Percentiles rank a stretch among this genome's conserved stretches.
Evolutionary conservation across 2,329 filamentous ascomycete species (phyloP).

Genomic region (Arthroderma uncinatum): DNA sequence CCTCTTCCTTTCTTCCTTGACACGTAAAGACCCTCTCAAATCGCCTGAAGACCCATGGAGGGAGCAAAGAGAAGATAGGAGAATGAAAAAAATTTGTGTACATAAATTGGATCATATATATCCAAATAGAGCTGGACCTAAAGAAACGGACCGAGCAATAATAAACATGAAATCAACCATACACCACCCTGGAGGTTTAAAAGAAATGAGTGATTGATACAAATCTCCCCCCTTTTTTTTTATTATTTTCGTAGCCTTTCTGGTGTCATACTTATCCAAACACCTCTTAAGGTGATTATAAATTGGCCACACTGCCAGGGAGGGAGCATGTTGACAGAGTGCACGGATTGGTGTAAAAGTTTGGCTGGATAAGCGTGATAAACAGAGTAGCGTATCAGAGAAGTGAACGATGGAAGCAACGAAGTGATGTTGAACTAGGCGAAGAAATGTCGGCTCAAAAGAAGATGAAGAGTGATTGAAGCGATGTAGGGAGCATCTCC

Average conservation of each 20-base stretch:
- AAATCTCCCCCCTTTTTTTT: neutral
- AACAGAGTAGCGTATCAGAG: neutral
- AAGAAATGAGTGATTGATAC: neutral
- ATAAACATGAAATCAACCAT: constrained; percentile 1
- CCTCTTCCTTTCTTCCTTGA: neutral
- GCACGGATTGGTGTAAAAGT: neutral
- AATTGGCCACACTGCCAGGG: neutral
- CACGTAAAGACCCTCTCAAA: neutral
- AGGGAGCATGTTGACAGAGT: neutral
- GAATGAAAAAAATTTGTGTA: neutral
- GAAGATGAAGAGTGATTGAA: neutral
- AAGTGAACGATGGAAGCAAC: neutral
- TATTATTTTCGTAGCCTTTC: neutral
- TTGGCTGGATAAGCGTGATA: neutral
- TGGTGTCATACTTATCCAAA: neutral
- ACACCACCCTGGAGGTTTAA: neutral
- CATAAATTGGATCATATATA: neutral
- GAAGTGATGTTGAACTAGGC: neutral
- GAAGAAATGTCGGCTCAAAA: neutral
- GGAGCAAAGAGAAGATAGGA: neutral
- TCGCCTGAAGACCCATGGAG: neutral
- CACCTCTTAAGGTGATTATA: neutral
- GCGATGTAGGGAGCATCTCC: neutral
- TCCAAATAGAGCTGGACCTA: neutral
- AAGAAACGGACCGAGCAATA: neutral